phyloP scores from a whole-genome alignment of 179 eudicot species.

The Silene noctiflora region DNA sequence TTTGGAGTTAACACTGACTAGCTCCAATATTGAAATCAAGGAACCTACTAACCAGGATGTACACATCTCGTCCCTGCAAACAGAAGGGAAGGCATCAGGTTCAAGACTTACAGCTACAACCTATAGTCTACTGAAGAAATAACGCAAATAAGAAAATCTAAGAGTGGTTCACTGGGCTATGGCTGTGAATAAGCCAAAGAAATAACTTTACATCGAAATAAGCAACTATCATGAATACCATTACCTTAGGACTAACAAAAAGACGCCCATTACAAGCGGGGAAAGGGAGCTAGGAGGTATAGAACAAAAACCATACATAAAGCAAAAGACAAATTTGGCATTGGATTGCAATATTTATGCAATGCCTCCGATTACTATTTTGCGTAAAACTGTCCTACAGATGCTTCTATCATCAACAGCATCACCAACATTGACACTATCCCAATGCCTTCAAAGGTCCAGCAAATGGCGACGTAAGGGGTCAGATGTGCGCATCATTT shows the following conservation, averaged over 20 bases:
- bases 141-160: no score
- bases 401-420: background rate
- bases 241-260: background rate
- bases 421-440: no score
- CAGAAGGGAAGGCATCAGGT: slow-evolving; percentile 17
- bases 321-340: no score
- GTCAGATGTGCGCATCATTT: no score
- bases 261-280: background rate
- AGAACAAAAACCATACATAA: no score
- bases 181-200: no score
- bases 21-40: slow-evolving; percentile 26
- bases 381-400: background rate
- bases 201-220: no score
- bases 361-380: background rate
- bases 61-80: slow-evolving; percentile 92
- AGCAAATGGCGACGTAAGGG: no score
- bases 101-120: slow-evolving; percentile 15
- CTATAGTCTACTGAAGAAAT: background rate
- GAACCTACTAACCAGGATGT: slow-evolving; percentile 73
- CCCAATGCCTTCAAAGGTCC: no score
- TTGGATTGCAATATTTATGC: background rate
- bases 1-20: background rate
- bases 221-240: background rate
- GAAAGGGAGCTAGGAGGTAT: no score
- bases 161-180: no score